A percentile compares a stretch with the other conserved stretches of the same genome.
These are phyloP conservation scores for Tricholoma sp. DNA, from an alignment of 768 basidiomycete genomes.

Conservation along the genomic window DNA sequence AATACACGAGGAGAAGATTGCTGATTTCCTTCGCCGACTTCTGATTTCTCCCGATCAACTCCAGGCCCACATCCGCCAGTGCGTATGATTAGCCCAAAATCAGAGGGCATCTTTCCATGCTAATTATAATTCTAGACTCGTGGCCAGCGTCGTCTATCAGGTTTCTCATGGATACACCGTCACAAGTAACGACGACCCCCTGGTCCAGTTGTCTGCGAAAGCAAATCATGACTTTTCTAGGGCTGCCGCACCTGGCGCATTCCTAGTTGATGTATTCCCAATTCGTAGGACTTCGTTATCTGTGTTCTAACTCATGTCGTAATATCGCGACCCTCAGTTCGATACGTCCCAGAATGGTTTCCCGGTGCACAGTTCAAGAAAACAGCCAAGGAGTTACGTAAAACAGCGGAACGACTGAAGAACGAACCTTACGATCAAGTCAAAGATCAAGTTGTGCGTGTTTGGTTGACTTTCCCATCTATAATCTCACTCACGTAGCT, in stretches of 20 bases:
- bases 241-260: slow-evolving; percentile 10
- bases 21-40: slow-evolving; percentile 4
- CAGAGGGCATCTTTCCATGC: background rate
- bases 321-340: slow-evolving; percentile 1
- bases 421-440: slow-evolving; percentile 28
- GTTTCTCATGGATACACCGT: slow-evolving; percentile 11
- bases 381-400: slow-evolving; percentile 28
- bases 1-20: slow-evolving; percentile 5
- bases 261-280: slow-evolving; percentile 14
- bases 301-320: background rate
- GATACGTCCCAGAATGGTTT: slow-evolving; percentile 21
- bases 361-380: slow-evolving; percentile 38
- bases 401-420: slow-evolving; percentile 19
- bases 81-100: background rate
- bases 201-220: slow-evolving; percentile 6
- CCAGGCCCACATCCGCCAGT: slow-evolving; percentile 13
- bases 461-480: background rate
- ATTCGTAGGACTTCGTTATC: background rate
- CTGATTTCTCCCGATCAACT: background rate
- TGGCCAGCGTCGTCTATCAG: slow-evolving; percentile 6
- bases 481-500: background rate
- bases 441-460: slow-evolving; percentile 24
- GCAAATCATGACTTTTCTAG: slow-evolving; percentile 8
- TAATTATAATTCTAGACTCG: background rate
- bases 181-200: slow-evolving; percentile 3